Base-by-base conservation (phyloP, 345 rosid genomes). In the Acer campestre region DNA sequence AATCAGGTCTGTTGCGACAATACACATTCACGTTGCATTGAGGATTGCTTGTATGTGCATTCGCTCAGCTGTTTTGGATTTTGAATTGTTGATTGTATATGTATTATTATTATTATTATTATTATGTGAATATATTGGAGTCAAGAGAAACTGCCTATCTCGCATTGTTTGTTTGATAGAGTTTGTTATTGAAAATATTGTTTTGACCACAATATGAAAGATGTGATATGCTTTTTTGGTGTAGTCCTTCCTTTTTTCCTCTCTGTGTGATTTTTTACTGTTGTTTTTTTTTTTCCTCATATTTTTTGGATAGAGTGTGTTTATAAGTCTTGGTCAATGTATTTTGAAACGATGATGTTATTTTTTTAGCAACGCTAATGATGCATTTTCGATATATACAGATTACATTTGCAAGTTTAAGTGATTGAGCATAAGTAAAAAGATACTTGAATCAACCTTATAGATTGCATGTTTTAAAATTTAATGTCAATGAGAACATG, bases 1-100 rank as follows among this genome's bases (percentile, higher is more conserved):
- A 80, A 78, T 82, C 86, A 80, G 83, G 90, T 85, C 40, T 11
- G 53, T 59, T 9, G 17, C 49, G 6, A 12, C 22, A 66, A 67
- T 77, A 70, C 31, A 10, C 49, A 10, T 42, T 10, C 31, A 64
- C 25, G 27, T 59, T 74, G 70, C 29, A 38, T 59, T 59, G 63
- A 59, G 20, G 63, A 59, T 53, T 53, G 58, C 18, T 53, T 53
- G n/a, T 20, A 14, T 53, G 1, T 17, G 8, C 58, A 6, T 53
- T 14, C 58, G 58, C n/a, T 53, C 4, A 10, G 22, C 63, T 59
- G 63, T 59, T 58, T 59, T 7, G 25, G 58, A 53, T 53, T 53
- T 53, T 17, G 58, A 53, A 14, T 16, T 53, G 58, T 16, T 53
- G 58, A 16, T 59, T 59, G 63, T 59, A 8, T 7, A 59, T 59